phyloP scores from a whole-genome alignment of 2,329 filamentous ascomycete species.

The Talaromyces sp. region DNA sequence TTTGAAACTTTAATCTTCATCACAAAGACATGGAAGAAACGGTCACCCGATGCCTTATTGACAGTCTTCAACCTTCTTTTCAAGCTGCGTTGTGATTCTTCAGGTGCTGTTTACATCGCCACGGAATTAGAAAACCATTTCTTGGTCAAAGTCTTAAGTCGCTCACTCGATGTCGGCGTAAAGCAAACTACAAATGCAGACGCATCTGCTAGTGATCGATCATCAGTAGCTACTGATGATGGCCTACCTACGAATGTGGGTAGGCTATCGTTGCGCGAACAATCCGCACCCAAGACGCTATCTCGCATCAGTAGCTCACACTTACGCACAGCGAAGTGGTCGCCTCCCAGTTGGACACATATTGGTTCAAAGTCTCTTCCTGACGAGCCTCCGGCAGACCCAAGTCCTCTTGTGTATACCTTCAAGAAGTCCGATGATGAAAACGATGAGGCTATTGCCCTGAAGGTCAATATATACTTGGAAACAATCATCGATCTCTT shows the following conservation, averaged over 20 bases:
- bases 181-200: conserved; percentile 36
- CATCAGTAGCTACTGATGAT: conserved; percentile 31
- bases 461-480: conserved; percentile 66
- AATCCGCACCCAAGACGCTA: conserved; percentile 22
- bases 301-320: conserved; percentile 27
- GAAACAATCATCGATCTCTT: conserved; percentile 69
- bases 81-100: conserved; percentile 74
- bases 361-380: conserved; percentile 49
- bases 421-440: conserved; percentile 27
- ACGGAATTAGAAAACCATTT: conserved; percentile 65
- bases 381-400: conserved; percentile 43
- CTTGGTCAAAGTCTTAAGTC: conserved; percentile 65
- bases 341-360: conserved; percentile 52
- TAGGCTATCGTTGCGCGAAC: conserved; percentile 27
- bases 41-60: conserved; percentile 64
- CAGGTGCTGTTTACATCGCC: conserved; percentile 68
- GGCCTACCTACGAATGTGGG: conserved; percentile 18
- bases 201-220: conserved; percentile 31
- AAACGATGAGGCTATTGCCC: conserved; percentile 33
- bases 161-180: conserved; percentile 51
- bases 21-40: conserved; percentile 51
- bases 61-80: conserved; percentile 74
- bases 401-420: conserved; percentile 48
- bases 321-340: conserved; percentile 29
- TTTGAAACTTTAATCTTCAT: conserved; percentile 62